phyloP scores from a whole-genome alignment of 495 filamentous ascomycete genomes.

The Mytilinidion resinicola region DNA sequence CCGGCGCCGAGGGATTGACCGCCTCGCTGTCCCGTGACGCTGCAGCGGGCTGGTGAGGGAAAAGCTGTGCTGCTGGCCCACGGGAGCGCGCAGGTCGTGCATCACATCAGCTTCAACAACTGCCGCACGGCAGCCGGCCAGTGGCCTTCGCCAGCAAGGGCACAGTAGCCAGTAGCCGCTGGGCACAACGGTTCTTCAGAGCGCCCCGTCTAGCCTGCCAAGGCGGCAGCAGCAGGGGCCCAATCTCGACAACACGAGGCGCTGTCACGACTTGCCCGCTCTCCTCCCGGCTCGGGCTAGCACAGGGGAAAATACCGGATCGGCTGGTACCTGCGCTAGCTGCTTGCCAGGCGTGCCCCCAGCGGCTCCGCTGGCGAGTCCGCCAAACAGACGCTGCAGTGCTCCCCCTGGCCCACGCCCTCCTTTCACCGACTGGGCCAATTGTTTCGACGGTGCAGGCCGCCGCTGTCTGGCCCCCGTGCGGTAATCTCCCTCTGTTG shows the following conservation, averaged over 20 bases:
- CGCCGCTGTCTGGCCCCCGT: neutral
- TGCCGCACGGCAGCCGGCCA: neutral
- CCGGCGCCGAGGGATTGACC: too few relatives aligned
- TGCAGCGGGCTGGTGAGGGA: neutral
- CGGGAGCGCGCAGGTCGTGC: neutral
- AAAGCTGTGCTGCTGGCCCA: neutral
- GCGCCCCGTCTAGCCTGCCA: neutral
- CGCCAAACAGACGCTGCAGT: neutral
- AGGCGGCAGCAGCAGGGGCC: neutral
- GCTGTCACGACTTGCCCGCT: neutral
- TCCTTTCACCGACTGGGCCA: neutral
- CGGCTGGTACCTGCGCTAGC: slow-evolving; percentile 4
- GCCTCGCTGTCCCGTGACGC: neutral
- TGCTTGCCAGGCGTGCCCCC: neutral
- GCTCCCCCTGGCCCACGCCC: neutral
- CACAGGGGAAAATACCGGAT: neutral
- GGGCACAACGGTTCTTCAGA: neutral
- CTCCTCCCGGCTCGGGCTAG: neutral
- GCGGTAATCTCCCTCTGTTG: neutral
- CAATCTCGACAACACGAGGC: slow-evolving; percentile 1
- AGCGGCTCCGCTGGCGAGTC: neutral
- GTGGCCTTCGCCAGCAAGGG: neutral
- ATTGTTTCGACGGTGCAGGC: slow-evolving; percentile 1
- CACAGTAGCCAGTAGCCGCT: neutral
- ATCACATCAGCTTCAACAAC: neutral